phyloP scores from a whole-genome alignment of 495 filamentous ascomycete species.

The Bacidia gigantensis region DNA sequence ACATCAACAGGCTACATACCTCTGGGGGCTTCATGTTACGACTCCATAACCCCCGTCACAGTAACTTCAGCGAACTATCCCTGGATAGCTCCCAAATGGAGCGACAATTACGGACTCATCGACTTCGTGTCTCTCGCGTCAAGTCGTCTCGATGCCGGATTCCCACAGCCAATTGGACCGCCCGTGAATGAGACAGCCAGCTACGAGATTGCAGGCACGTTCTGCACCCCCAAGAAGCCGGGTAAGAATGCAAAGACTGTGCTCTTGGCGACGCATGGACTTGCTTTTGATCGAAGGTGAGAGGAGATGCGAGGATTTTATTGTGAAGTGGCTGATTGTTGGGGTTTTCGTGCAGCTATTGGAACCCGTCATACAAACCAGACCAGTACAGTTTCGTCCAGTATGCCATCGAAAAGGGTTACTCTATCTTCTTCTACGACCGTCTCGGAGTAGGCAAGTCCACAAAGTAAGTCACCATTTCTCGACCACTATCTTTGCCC shows the following conservation, averaged over 20 bases:
- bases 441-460: slow-evolving; percentile 25
- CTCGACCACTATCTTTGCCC: slow-evolving; percentile 10
- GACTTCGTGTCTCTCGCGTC: slow-evolving; percentile 3
- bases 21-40: background rate
- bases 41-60: slow-evolving; percentile 3
- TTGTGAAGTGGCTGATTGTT: background rate
- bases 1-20: background rate
- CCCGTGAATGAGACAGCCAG: background rate
- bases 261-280: slow-evolving; percentile 2
- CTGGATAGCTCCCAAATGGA: slow-evolving; percentile 4
- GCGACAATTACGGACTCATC: slow-evolving; percentile 2
- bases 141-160: background rate
- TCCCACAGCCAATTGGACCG: background rate
- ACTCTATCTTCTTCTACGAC: slow-evolving; percentile 29
- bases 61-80: slow-evolving; percentile 1
- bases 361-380: slow-evolving; percentile 5
- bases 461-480: slow-evolving; percentile 4
- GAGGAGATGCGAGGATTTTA: background rate
- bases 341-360: background rate
- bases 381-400: slow-evolving; percentile 14
- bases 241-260: background rate
- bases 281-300: slow-evolving; percentile 3
- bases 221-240: background rate
- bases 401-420: slow-evolving; percentile 22
- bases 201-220: slow-evolving; percentile 1